Percentiles rank a stretch among this genome's conserved stretches.
These are phyloP conservation scores for Mycena rebaudengoi DNA, from an alignment of 768 basidiomycete species.

Conservation along the genomic window DNA sequence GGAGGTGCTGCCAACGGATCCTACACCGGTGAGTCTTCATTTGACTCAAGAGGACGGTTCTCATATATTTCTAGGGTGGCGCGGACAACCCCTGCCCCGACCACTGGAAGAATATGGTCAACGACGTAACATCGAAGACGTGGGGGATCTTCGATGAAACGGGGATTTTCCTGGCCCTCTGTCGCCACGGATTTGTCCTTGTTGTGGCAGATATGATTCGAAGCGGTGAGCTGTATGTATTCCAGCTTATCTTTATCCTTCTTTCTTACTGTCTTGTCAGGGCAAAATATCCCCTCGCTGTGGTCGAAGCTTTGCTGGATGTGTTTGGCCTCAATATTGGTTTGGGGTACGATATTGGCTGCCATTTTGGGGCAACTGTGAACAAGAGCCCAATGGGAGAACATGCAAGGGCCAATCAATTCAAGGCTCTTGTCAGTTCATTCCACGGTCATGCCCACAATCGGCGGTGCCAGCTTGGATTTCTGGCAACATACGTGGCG, in stretches of 20 bases:
- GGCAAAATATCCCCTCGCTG: not conserved
- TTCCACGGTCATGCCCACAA: slow-evolving; percentile 23
- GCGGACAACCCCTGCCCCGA: slow-evolving; percentile 18
- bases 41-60: not conserved
- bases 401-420: not conserved
- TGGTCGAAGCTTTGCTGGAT: slow-evolving; percentile 28
- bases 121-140: slow-evolving; percentile 23
- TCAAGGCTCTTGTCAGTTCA: not conserved
- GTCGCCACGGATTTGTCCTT: slow-evolving; percentile 25
- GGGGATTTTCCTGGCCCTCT: slow-evolving; percentile 19
- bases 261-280: no score
- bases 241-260: no score
- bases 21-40: not conserved
- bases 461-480: slow-evolving; percentile 5
- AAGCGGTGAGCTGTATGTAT: slow-evolving; percentile 14
- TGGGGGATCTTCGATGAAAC: slow-evolving; percentile 32
- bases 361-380: slow-evolving; percentile 26
- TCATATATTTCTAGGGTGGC: not conserved
- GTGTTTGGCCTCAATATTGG: slow-evolving; percentile 19
- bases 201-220: slow-evolving; percentile 17
- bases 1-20: not conserved
- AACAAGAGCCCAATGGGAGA: slow-evolving; percentile 18
- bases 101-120: slow-evolving; percentile 27
- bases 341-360: slow-evolving; percentile 34
- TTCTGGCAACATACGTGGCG: not conserved